These are phyloP conservation scores for Cryptococcus sp. DNA, from an alignment of 1,284 basidiomycete species.

Conservation along the genomic window DNA sequence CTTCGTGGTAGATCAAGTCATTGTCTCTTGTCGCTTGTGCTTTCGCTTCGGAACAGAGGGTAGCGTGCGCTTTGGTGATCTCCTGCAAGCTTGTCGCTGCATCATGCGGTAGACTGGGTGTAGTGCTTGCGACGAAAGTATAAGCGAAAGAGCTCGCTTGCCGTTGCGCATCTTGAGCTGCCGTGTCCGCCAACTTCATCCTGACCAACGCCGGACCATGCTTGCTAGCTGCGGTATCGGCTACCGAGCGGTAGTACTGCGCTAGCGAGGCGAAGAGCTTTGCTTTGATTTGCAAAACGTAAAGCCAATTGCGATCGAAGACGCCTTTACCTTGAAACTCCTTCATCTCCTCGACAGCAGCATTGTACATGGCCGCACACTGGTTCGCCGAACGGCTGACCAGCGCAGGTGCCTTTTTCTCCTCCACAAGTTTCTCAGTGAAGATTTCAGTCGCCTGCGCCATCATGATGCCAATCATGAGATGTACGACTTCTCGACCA, in stretches of 20 bases:
- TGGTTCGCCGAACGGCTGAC: conserved; percentile 85
- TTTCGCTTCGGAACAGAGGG: conserved; percentile 74
- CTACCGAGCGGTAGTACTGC: conserved; percentile 81
- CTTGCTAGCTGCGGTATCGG: conserved; percentile 73
- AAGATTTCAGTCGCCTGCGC: conserved; percentile 97
- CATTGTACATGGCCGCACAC: conserved; percentile 75
- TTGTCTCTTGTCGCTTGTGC: conserved; percentile 83
- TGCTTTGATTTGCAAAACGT: conserved; percentile 70
- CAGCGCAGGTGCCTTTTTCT: conserved; percentile 79
- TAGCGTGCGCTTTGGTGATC: conserved; percentile 78
- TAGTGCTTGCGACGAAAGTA: conserved; percentile 68
- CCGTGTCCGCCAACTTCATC: conserved; percentile 72
- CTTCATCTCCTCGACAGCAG: conserved; percentile 83
- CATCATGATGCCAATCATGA: conserved; percentile 79
- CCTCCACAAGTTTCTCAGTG: conserved; percentile 88
- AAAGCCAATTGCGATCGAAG: conserved; percentile 92
- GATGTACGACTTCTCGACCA: conserved; percentile 89
- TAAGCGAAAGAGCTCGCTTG: conserved; percentile 71
- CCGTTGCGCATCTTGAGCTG: conserved; percentile 81
- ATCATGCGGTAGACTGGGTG: conserved; percentile 85
- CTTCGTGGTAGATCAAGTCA: conserved; percentile 97
- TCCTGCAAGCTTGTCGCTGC: conserved; percentile 75
- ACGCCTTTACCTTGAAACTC: conserved; percentile 95
- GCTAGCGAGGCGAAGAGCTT: conserved; percentile 85
- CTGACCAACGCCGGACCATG: conserved; percentile 86